phyloP scores from a whole-genome alignment of 495 filamentous ascomycete species.

The Emericellopsis terricola region DNA sequence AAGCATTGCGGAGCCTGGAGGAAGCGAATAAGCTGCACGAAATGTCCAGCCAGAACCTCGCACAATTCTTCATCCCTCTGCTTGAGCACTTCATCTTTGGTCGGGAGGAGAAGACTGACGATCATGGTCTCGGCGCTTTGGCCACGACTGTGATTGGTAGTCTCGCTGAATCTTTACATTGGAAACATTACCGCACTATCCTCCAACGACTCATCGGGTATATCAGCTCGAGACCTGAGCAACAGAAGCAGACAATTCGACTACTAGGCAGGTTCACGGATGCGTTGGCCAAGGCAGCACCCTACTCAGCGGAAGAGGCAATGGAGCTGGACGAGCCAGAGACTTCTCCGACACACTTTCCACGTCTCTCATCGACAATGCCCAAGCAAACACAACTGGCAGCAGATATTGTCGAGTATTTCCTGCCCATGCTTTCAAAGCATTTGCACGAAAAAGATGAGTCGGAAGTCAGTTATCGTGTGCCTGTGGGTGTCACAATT shows the following conservation, averaged over 20 bases:
- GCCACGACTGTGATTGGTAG: slow-evolving; percentile 56
- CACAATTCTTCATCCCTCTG: slow-evolving; percentile 75
- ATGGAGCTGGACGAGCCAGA: slow-evolving; percentile 21
- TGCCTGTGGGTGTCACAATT: slow-evolving; percentile 70
- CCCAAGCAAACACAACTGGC: slow-evolving; percentile 53
- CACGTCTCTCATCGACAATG: slow-evolving; percentile 41
- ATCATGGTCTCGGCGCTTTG: slow-evolving; percentile 71
- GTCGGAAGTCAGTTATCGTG: slow-evolving; percentile 73
- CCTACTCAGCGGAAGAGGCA: slow-evolving; percentile 8
- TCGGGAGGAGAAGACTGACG: slow-evolving; percentile 52
- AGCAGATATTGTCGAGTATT: slow-evolving; percentile 51
- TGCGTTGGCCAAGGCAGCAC: slow-evolving; percentile 38
- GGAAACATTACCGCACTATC: slow-evolving; percentile 76
- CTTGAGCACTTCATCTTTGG: slow-evolving; percentile 89
- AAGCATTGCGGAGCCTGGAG: slow-evolving; percentile 63
- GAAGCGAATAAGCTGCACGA: slow-evolving; percentile 39
- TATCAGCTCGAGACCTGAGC: slow-evolving; percentile 60
- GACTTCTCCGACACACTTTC: slow-evolving; percentile 4
- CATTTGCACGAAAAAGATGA: slow-evolving; percentile 92
- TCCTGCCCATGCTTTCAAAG: slow-evolving; percentile 55
- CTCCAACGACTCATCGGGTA: slow-evolving; percentile 66
- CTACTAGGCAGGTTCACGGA: slow-evolving; percentile 69
- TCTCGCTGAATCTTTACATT: slow-evolving; percentile 60
- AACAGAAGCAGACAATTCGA: slow-evolving; percentile 70
- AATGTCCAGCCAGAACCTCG: slow-evolving; percentile 56